Evolutionary conservation across 2,329 filamentous ascomycete species (phyloP), one percentile per base, ranked within the genome.

Genomic region (Paecilomyces fulvus): DNA sequence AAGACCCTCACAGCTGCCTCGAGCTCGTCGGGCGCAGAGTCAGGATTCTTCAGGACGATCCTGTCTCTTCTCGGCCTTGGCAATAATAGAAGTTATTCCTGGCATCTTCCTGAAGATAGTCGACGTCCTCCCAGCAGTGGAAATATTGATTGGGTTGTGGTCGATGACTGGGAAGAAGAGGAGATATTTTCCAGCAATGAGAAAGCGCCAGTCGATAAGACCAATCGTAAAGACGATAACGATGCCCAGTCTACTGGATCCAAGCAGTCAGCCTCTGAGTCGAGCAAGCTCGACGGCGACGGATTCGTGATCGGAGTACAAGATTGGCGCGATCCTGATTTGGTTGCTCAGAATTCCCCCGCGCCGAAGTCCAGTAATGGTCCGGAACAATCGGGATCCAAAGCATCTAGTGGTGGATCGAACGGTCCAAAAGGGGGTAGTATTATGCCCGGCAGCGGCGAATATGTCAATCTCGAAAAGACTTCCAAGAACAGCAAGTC

Each of bases 301-400:
- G 83, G 80, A 56, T 92, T 92, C 67, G 80, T 88, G 49, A 92
- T 92, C 64, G 89, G 89, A n/a, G 84, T 91, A 11, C 88, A 94
- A 62, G 89, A 94, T 67, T 92, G 89, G 89, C 82, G 89, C 62
- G 89, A 94, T 68, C 87, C 88, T 5, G 88, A 90, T 67, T 75
- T 90, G 17, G 77, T 90, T 21, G 79, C 78, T 1, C 71, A 72
- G 52, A 66, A 61, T 56, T 69, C 61, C 33, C 56, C 59, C 28
- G 57, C 61, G 21, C 57, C 59, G 17, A 61, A 58, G n/a, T 62
- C 63, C 46, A 73, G 59, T 58, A 62, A 58, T 23, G 55, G 60
- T 30, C 53, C 63, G 30, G 63, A 60, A 21, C 64, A 68, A 43
- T 62, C 66, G 21, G 56, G 55, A 12, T 61, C 60, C 12, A 75